These are phyloP conservation scores for Colletotrichum simmondsii DNA, from an alignment of 2,329 filamentous ascomycete species.

Conservation along the genomic window DNA sequence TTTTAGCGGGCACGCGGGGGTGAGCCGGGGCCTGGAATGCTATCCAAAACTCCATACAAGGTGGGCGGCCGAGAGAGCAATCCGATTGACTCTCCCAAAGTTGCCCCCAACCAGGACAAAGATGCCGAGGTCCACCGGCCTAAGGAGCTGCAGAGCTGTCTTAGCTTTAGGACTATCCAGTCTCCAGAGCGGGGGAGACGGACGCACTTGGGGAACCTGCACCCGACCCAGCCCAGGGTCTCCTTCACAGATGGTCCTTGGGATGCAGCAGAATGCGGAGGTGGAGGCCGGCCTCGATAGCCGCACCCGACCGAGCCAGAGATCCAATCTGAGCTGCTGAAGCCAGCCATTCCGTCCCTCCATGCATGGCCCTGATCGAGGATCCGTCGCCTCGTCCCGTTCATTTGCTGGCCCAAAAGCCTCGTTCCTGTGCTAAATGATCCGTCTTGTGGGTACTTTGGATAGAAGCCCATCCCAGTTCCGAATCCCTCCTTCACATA, in stretches of 20 bases:
- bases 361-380: neutral
- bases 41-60: constrained; percentile 8
- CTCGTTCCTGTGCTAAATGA: neutral
- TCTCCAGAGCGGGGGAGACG: neutral
- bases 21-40: neutral
- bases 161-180: neutral
- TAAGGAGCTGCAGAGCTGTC: neutral
- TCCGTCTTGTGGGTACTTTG: neutral
- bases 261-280: constrained; percentile 3
- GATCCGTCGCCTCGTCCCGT: neutral
- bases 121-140: constrained; percentile 36
- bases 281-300: constrained; percentile 14
- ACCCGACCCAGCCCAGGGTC: neutral
- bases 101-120: constrained; percentile 4
- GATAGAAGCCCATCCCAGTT: neutral
- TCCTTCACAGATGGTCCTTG: neutral
- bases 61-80: too few species aligned
- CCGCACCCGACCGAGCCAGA: constrained; percentile 24
- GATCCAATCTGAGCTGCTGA: too few species aligned
- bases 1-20: neutral
- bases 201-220: neutral
- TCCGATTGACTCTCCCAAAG: too few species aligned
- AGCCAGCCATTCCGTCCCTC: too few species aligned
- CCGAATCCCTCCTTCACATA: neutral
- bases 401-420: constrained; percentile 4